Base-by-base conservation (phyloP, 495 filamentous ascomycete genomes). In the Xylaria scruposa region DNA sequence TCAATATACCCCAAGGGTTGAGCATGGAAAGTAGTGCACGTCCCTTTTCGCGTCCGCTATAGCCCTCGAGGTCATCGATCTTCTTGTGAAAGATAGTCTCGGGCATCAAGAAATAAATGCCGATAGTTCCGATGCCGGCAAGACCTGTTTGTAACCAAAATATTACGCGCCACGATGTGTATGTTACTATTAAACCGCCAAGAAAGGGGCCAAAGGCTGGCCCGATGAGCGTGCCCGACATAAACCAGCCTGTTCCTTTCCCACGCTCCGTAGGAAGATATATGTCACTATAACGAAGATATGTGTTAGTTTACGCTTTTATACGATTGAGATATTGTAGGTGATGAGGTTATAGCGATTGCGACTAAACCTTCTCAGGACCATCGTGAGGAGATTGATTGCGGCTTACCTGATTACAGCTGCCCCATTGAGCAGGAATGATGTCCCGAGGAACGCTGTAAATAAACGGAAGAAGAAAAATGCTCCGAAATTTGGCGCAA, bases 61-160 rank as follows among this genome's bases (percentile, higher is more conserved):
- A 83, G 15, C 87, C 86, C 13, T 78, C 76, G 0, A 91, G 79
- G 58, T 92, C 88, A 17, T 84, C 81, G 47, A 85, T 86, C 54
- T 85, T 84, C 76, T 85, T 86, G 70, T 87, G 83, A 66, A 90
- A 86, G 70, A 91, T 90, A 4, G 91, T 94, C 75, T 94, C 91
- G 1, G 91, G 91, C 46, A 92, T 84, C 46, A 92, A 81, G 72
- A 90, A 86, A 76, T 87, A 86, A n/a, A 91, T 85, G 0, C 89
- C 84, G 5, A 90, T n/a, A 4, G 84, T 81, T 13, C 86, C 89
- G 13, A 85, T 69, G 7, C 87, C 90, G 3, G 86, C 88, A 0
- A 94, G 82, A 0, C 85, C 90, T 12, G 89, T 86, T 75, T 93
- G 90, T 17, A 93, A 85, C 88, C 90, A 93, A 82, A 93, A 93